These are phyloP conservation scores for Yamagishiella unicocca DNA, from an alignment of 139 green algal species.

Conservation along the genomic window DNA sequence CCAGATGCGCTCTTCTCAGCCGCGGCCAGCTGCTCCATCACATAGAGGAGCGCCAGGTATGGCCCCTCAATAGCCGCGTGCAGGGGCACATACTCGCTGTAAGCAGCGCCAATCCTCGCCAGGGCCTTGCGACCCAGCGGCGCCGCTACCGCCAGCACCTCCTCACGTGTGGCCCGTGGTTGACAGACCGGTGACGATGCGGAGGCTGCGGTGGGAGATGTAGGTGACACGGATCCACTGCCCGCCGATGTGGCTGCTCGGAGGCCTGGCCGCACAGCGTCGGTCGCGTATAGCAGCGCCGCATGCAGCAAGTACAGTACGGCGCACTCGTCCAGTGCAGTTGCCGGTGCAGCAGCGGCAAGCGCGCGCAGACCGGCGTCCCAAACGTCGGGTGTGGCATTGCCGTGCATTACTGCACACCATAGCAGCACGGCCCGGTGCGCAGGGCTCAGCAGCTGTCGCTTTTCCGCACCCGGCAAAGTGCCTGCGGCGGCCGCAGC, in stretches of 20 bases:
- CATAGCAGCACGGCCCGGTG: slow-evolving; percentile 31
- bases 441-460: background rate
- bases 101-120: background rate
- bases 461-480: background rate
- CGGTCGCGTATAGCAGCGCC: background rate
- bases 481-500: background rate
- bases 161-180: slow-evolving; percentile 18
- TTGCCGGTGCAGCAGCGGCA: background rate
- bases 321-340: slow-evolving; percentile 9
- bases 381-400: background rate
- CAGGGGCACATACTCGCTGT: slow-evolving; percentile 40
- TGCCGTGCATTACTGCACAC: background rate
- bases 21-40: background rate
- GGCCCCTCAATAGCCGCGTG: slow-evolving; percentile 24
- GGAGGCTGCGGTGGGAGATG: background rate
- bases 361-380: background rate
- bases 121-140: background rate
- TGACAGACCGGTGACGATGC: slow-evolving; percentile 11
- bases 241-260: background rate
- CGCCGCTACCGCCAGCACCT: slow-evolving; percentile 15
- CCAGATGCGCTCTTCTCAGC: background rate
- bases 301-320: slow-evolving; percentile 27
- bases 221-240: background rate
- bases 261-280: background rate
- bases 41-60: slow-evolving; percentile 25